These are phyloP conservation scores for Chloropicon primus DNA, from an alignment of 139 green algal genomes.

Conservation along the genomic window DNA sequence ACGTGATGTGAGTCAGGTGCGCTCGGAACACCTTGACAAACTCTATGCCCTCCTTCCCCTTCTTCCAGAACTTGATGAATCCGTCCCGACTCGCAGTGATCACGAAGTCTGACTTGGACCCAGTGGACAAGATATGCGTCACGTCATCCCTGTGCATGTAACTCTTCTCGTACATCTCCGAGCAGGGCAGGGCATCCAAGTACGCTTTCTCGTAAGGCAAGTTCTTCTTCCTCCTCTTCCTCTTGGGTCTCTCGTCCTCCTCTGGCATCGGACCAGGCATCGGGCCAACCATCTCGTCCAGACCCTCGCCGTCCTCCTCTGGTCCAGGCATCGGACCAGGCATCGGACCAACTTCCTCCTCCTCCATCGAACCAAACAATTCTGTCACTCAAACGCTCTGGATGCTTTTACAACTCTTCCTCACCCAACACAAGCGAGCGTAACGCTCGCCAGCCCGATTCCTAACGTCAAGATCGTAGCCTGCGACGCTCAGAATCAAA, in stretches of 20 bases:
- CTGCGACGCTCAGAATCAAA: too few species aligned
- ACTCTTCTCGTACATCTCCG: slow-evolving; percentile 85
- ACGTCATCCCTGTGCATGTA: slow-evolving; percentile 97
- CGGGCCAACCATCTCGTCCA: background rate
- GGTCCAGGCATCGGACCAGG: background rate
- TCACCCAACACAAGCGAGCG: too few species aligned
- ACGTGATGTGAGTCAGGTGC: slow-evolving; percentile 68
- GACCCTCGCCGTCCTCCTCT: background rate
- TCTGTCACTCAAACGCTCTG: too few species aligned
- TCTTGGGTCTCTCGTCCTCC: background rate
- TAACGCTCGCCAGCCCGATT: too few species aligned
- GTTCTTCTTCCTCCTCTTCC: background rate
- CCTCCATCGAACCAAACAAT: background rate
- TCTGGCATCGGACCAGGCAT: background rate
- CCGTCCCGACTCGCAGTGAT: slow-evolving; percentile 72
- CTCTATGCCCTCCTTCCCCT: slow-evolving; percentile 63
- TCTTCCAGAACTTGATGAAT: slow-evolving; percentile 99
- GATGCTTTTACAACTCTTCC: too few species aligned
- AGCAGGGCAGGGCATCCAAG: background rate
- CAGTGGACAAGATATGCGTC: slow-evolving; percentile 52
- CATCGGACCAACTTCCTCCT: background rate
- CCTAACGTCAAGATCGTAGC: too few species aligned
- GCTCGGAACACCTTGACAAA: slow-evolving; percentile 79
- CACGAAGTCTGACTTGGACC: slow-evolving; percentile 49
- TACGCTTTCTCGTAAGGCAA: slow-evolving; percentile 1